Base-by-base conservation (phyloP, 768 basidiomycete genomes). In the Russula abietina region DNA sequence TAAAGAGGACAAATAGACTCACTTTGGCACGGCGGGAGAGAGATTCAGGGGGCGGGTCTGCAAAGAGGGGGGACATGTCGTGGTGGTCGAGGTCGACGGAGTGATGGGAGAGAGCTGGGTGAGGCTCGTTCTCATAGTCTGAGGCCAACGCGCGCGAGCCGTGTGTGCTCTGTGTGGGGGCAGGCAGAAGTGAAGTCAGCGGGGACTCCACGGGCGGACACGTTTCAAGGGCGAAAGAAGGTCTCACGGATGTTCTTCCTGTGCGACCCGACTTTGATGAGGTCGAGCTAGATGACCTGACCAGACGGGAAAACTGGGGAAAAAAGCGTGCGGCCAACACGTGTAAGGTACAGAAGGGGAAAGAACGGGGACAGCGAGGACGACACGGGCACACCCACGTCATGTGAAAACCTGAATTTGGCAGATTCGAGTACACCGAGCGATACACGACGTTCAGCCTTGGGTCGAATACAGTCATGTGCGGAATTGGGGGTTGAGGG, bases 381-480 rank as follows among this genome's bases (percentile, higher is more conserved):
- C 55, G 63, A 68, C 67, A 59, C 49, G 60, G 53, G 60, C 39
- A 55, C 45, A 71, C 73, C 68, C 69, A 75, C 74, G 62, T 75
- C 74, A 66, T 73, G 69, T 57, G 73, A 71, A 43, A 74, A 59
- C 67, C 73, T 70, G 69, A 75, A 72, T 70, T 73, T 72, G 58
- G 74, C 67, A 59, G 70, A 65, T 46, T 72, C 71, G 58, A 75
- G 70, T 68, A 74, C 69, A 67, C 71, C 70, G 64, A 75, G 62
- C 48, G 71, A 71, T 9, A 64, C 46, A 43, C 71, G 65, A 17
- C 66, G 65, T 56, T 67, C 67, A 17, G 60, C 24, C 60, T 69
- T 72, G 43, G 61, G 60, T 52, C 9, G 43, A 24, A 46, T 26
- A 19, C 24, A 22, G 30, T 28, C 52, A 3, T 36, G 45, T 24